phyloP scores from a whole-genome alignment of 2,329 filamentous ascomycete species.

The Sclerotinia sclerotiorum region DNA sequence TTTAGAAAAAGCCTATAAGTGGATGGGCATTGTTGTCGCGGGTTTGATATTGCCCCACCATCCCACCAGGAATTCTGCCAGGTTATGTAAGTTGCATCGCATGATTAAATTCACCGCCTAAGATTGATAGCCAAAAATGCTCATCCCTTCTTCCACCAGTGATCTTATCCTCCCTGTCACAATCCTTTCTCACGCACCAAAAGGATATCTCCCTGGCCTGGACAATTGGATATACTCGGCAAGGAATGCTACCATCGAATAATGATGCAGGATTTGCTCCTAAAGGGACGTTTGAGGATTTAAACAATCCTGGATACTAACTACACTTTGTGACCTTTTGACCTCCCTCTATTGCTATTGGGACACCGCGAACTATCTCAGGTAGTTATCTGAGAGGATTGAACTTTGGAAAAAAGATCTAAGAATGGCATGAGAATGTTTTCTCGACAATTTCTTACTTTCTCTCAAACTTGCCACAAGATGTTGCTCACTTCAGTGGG shows the following conservation, averaged over 20 bases:
- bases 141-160: slow-evolving; percentile 16
- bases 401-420: neutral
- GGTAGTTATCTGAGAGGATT: neutral
- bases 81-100: neutral
- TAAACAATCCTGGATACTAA: neutral
- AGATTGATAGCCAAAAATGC: neutral
- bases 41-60: slow-evolving; percentile 18
- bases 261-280: neutral
- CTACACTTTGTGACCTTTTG: neutral
- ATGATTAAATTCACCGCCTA: slow-evolving; percentile 3
- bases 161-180: slow-evolving; percentile 13
- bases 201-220: neutral
- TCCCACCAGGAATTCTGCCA: slow-evolving; percentile 5
- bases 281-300: neutral
- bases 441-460: neutral
- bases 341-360: neutral
- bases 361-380: neutral
- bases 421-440: neutral
- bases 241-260: slow-evolving; percentile 22
- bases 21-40: neutral
- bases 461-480: neutral
- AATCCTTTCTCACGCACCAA: neutral
- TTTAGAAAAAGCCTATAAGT: neutral
- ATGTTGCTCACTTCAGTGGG: slow-evolving; percentile 16
- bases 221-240: slow-evolving; percentile 12